Base-by-base conservation (phyloP, 2,329 filamentous ascomycete genomes). In the Ustulina deusta region DNA sequence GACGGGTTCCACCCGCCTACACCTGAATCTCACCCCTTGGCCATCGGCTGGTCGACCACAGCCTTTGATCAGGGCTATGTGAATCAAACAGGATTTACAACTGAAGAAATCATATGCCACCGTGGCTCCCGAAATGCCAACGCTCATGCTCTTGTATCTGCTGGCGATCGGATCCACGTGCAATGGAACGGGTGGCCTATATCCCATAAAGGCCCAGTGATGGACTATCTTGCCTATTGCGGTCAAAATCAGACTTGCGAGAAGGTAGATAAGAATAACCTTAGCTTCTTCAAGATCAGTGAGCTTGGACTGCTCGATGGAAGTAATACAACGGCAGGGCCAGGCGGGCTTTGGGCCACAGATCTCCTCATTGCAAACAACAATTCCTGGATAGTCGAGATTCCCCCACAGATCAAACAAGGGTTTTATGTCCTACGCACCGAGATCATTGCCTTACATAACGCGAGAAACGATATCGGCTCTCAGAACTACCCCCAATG, bases 401-500 rank as follows among this genome's bases (percentile, higher is more conserved):
- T 86, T 55, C 84, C 84, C 42, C 70, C 73, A 55, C 74, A 72
- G 66, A 79, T 86, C 52, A 80, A 79, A 17, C 74, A 81, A 2
- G 84, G 84, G 3, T 84, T 84, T 75, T 86, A 86, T 69, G 83
- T 86, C 61, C 77, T 86, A 32, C 82, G 84, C 38, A 82, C 85
- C 70, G 84, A 86, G 76, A 85, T 85, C 67, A 84, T 86, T 57
- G 83, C 81, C 32, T 79, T 86, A 36, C 84, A 86, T 75, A 79
- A 79, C 22, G 83, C 83, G 13, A 78, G 72, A 6, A 74, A 79
- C 15, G 64, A 70, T 27, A 76, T 81, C 66, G 83, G 83, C 10
- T 82, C 83, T 32, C 84, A 86, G 78, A 83, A 84, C 73, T 86
- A 86, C 74, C 84, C 84, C 34, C 84, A 86, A 71, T 86, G 88